Conservation (phyloP, 495 filamentous ascomycete species). For the Sporormia fimetaria region DNA sequence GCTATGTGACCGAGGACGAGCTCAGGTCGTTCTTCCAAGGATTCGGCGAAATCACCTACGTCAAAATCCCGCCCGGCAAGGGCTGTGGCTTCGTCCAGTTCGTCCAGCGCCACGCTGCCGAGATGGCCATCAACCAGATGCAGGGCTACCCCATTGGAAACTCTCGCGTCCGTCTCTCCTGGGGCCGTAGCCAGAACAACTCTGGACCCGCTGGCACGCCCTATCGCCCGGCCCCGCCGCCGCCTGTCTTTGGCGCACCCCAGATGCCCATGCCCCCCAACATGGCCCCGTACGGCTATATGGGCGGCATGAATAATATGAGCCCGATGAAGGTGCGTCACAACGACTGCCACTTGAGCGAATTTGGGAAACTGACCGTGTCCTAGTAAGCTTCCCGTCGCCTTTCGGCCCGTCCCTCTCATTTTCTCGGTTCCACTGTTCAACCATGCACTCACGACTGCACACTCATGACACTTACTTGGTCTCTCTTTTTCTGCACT, state of each 20-base stretch:
- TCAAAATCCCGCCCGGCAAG: conserved; percentile 99
- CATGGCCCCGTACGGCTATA: conserved; percentile 58
- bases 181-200: conserved; percentile 98
- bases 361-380: conserved; percentile 9
- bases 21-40: conserved; percentile 99
- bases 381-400: conserved; percentile 24
- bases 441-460: conserved; percentile 22
- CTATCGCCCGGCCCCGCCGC: conserved; percentile 89
- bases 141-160: conserved; percentile 99
- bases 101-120: conserved; percentile 94
- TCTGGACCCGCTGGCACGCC: conserved; percentile 94
- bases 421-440: conserved; percentile 17
- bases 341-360: neutral
- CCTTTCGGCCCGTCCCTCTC: conserved; percentile 7
- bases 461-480: conserved; percentile 21
- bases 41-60: conserved; percentile 98
- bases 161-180: conserved; percentile 91
- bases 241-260: conserved; percentile 80
- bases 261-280: conserved; percentile 57
- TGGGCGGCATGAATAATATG: conserved; percentile 34
- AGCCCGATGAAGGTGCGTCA: conserved; percentile 24
- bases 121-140: conserved; percentile 99
- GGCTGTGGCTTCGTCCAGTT: conserved; percentile 99
- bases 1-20: conserved; percentile 98
- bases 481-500: conserved; percentile 17